phyloP scores from a whole-genome alignment of 2,329 filamentous ascomycete species.

The Ceratocystis variospora region DNA sequence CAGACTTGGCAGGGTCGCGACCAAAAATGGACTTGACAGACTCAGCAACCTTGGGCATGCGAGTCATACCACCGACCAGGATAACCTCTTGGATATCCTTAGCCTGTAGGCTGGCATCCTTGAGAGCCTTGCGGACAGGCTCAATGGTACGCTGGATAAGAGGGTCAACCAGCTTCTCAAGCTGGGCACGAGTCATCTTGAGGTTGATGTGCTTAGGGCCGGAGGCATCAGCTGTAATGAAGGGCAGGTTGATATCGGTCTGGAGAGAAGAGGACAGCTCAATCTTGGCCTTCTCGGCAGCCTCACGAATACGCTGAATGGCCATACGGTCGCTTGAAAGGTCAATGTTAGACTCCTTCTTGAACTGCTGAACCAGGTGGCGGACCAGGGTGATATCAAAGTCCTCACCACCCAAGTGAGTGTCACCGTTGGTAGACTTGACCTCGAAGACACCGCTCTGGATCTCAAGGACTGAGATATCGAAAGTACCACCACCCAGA shows the following conservation, averaged over 20 bases:
- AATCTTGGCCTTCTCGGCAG: slow-evolving; percentile 98
- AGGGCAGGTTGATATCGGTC: slow-evolving; percentile 96
- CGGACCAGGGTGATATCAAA: slow-evolving; percentile 92
- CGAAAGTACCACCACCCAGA: slow-evolving; percentile 96
- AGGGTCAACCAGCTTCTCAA: slow-evolving; percentile 84
- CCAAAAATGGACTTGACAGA: slow-evolving; percentile 95
- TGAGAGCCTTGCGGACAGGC: slow-evolving; percentile 89
- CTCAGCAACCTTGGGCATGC: slow-evolving; percentile 96
- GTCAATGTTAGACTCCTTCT: slow-evolving; percentile 87
- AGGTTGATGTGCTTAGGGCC: slow-evolving; percentile 97
- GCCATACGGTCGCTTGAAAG: slow-evolving; percentile 90
- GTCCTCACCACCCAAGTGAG: slow-evolving; percentile 94
- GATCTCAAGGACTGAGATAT: slow-evolving; percentile 96
- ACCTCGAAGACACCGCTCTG: slow-evolving; percentile 98
- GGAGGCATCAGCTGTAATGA: slow-evolving; percentile 91
- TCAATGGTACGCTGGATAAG: slow-evolving; percentile 77
- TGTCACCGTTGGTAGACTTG: slow-evolving; percentile 98
- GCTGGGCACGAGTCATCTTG: slow-evolving; percentile 83
- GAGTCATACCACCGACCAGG: slow-evolving; percentile 96
- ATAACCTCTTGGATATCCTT: slow-evolving; percentile 97
- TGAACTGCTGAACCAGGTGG: slow-evolving; percentile 88
- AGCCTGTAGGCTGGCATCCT: slow-evolving; percentile 80
- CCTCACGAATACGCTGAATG: slow-evolving; percentile 97
- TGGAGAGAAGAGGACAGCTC: slow-evolving; percentile 89
- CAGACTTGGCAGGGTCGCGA: slow-evolving; percentile 90